These are phyloP conservation scores for Sonneratia caseolaris DNA, from an alignment of 345 rosid genomes.

Conservation along the genomic window DNA sequence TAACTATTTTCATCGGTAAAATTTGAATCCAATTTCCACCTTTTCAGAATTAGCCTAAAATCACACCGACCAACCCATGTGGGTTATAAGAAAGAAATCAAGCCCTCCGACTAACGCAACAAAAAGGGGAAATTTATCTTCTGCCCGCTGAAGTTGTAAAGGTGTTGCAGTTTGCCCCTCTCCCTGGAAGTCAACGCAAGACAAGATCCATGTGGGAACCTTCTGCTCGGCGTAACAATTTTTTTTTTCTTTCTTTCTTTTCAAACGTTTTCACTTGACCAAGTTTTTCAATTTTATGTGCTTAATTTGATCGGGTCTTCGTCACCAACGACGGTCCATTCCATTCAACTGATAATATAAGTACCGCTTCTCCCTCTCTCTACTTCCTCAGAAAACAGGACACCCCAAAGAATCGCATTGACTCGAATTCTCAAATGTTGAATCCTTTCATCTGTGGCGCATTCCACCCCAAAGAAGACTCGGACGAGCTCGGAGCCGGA, in stretches of 20 bases:
- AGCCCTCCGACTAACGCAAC: no score
- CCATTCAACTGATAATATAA: neutral
- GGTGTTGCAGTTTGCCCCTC: neutral
- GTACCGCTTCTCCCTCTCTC: neutral
- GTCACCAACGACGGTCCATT: neutral
- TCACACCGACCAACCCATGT: no score
- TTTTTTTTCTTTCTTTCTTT: neutral
- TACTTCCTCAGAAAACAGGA: neutral
- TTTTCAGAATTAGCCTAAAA: no score
- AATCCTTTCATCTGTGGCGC: constrained; percentile 28
- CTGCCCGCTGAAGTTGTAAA: neutral
- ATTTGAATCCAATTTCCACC: no score
- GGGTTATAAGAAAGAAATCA: no score
- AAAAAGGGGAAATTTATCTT: neutral
- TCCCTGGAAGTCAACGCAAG: neutral
- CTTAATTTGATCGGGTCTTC: neutral
- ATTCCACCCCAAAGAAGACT: constrained; percentile 13
- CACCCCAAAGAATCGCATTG: neutral
- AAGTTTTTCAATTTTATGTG: neutral
- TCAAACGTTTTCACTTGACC: constrained; percentile 7
- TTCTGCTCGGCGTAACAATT: neutral
- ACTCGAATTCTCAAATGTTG: constrained; percentile 14
- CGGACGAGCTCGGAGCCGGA: constrained; percentile 2
- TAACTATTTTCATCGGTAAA: no score
- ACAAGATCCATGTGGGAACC: neutral